A percentile compares a stretch with the other conserved stretches of the same genome.
phyloP scores from a whole-genome alignment of 129 eudicot genomes.

The Tagetes erecta region DNA sequence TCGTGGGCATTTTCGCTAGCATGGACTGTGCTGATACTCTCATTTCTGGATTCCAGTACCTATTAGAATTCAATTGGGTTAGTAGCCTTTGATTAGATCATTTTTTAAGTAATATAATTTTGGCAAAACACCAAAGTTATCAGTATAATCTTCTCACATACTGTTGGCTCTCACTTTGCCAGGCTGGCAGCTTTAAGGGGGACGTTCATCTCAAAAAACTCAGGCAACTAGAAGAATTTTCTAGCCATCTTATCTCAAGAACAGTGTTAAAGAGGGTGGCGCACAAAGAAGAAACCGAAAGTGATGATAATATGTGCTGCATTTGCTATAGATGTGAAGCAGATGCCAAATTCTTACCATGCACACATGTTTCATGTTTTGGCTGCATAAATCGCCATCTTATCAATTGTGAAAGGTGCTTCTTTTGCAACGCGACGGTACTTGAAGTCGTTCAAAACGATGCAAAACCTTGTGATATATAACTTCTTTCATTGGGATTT shows the following conservation, averaged over 20 bases:
- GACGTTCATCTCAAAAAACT: conserved; percentile 58
- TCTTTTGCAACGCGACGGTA: conserved; percentile 88
- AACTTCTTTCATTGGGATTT: conserved; percentile 21
- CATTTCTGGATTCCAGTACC: conserved; percentile 67
- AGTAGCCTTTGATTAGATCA: conserved; percentile 26
- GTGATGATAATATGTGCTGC: conserved; percentile 66
- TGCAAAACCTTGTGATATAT: conserved; percentile 30
- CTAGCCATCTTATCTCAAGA: conserved; percentile 56
- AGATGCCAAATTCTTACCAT: conserved; percentile 75
- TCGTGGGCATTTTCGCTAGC: conserved; percentile 73
- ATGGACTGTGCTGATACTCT: conserved; percentile 92
- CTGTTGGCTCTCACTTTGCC: conserved; percentile 24
- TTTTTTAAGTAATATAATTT: neutral
- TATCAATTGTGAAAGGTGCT: conserved; percentile 90
- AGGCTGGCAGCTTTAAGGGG: conserved; percentile 69
- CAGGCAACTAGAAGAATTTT: conserved; percentile 69
- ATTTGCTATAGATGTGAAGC: conserved; percentile 72
- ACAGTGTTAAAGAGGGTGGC: conserved; percentile 37
- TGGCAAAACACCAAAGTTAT: too few species aligned
- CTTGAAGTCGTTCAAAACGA: conserved; percentile 47
- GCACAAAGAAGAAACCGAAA: conserved; percentile 48
- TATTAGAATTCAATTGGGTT: conserved; percentile 83
- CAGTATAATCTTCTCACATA: neutral
- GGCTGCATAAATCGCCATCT: conserved; percentile 96
- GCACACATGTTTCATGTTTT: conserved; percentile 80